phyloP scores from a whole-genome alignment of 495 filamentous ascomycete species.

The Entonaema liquescens region DNA sequence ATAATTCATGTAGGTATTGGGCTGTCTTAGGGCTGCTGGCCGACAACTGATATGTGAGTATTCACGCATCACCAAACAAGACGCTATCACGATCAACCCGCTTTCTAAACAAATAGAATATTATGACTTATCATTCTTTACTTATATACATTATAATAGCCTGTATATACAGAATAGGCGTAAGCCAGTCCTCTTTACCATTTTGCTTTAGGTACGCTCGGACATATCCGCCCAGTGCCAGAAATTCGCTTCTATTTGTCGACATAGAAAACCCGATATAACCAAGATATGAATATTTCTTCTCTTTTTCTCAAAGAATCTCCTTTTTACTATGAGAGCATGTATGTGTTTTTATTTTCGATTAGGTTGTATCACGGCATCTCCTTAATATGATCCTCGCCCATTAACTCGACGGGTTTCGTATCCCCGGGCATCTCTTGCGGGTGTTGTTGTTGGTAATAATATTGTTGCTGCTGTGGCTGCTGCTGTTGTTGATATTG shows the following conservation, averaged over 20 bases:
- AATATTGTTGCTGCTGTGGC: slow-evolving; percentile 19
- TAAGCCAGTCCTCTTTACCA: neutral
- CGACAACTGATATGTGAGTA: too few species aligned
- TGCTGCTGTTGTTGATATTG: slow-evolving; percentile 16
- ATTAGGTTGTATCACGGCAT: slow-evolving; percentile 19
- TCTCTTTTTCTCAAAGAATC: neutral
- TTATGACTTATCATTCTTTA: neutral
- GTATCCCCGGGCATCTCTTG: slow-evolving; percentile 34
- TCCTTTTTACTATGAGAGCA: neutral
- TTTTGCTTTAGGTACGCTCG: neutral
- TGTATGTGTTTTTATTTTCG: neutral
- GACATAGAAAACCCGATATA: neutral
- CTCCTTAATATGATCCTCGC: slow-evolving; percentile 42
- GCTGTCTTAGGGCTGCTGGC: too few species aligned
- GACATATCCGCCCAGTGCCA: neutral
- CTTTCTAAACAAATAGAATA: neutral
- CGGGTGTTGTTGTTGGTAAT: slow-evolving; percentile 14
- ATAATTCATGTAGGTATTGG: neutral
- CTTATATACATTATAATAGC: neutral
- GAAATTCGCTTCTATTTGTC: neutral
- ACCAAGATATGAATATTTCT: neutral
- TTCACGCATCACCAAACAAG: too few species aligned
- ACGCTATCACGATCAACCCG: neutral
- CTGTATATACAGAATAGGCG: neutral
- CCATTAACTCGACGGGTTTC: slow-evolving; percentile 38